Conservation (phyloP, 192 early-diverging fungal species). For the Coemansia sp. region DNA sequence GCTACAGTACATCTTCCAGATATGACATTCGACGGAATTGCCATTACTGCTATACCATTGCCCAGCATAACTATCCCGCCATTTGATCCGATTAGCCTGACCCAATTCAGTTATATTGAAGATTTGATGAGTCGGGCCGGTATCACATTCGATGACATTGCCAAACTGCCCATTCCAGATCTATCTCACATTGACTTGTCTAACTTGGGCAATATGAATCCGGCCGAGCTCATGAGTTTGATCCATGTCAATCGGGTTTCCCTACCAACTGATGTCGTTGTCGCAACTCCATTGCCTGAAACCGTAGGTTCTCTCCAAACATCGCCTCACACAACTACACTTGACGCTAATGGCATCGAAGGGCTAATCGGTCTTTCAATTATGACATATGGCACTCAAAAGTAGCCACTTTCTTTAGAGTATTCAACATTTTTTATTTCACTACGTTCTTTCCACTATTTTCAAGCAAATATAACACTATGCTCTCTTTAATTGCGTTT, state of each 20-base stretch:
- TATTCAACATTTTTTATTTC: not conserved
- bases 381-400: constrained; percentile 22
- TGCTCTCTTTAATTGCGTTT: not conserved
- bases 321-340: constrained; percentile 41
- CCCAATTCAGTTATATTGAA: constrained; percentile 41
- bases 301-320: constrained; percentile 5
- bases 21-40: constrained; percentile 50
- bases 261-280: constrained; percentile 11
- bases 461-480: not conserved
- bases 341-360: constrained; percentile 42
- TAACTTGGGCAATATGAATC: constrained; percentile 20
- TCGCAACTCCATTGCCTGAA: constrained; percentile 12
- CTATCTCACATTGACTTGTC: constrained; percentile 33
- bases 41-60: constrained; percentile 35
- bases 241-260: constrained; percentile 30
- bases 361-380: constrained; percentile 37
- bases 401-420: not conserved
- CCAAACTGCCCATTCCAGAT: constrained; percentile 47
- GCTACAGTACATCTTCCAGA: constrained; percentile 51
- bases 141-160: constrained; percentile 47
- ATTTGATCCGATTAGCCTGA: constrained; percentile 48
- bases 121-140: constrained; percentile 42
- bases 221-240: constrained; percentile 26
- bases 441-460: not conserved
- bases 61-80: constrained; percentile 45